These are phyloP conservation scores for Barnettozyma botsteinii DNA, from an alignment of 805 yeast genomes.

Conservation along the genomic window DNA sequence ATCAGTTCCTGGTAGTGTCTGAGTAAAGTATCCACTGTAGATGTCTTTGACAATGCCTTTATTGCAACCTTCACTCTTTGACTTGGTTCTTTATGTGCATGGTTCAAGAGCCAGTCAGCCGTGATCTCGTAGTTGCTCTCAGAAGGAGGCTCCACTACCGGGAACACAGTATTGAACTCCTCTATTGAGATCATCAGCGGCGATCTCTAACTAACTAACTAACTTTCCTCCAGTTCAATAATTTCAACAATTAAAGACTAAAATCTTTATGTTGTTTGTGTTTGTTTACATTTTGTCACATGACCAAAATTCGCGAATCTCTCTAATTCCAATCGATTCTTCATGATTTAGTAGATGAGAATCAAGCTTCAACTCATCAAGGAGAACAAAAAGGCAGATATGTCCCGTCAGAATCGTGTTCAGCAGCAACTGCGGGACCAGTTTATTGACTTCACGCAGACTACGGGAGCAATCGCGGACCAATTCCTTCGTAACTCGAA, in stretches of 20 bases:
- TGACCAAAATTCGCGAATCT: neutral
- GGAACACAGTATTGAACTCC: slow-evolving; percentile 14
- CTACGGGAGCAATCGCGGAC: slow-evolving; percentile 21
- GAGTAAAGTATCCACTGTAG: slow-evolving; percentile 6
- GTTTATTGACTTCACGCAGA: slow-evolving; percentile 25
- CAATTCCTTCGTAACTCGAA: slow-evolving; percentile 17
- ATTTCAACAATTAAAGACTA: no score
- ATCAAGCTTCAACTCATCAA: neutral
- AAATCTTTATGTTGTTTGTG: neutral
- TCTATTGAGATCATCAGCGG: neutral
- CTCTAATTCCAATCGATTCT: neutral
- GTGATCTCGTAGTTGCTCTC: slow-evolving; percentile 21
- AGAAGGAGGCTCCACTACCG: slow-evolving; percentile 13
- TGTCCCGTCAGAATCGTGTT: slow-evolving; percentile 18
- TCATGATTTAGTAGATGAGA: neutral
- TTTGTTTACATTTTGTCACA: slow-evolving; percentile 1
- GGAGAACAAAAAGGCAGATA: no score
- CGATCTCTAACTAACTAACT: no score
- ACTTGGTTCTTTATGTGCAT: slow-evolving; percentile 20
- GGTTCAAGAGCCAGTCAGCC: slow-evolving; percentile 22
- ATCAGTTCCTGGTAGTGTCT: slow-evolving; percentile 16
- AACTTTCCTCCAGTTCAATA: no score
- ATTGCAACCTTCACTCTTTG: slow-evolving; percentile 20
- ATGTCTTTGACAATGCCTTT: slow-evolving; percentile 9
- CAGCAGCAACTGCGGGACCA: slow-evolving; percentile 25